Conservation (phyloP, 768 basidiomycete genomes). For the Amanita inopinata region DNA sequence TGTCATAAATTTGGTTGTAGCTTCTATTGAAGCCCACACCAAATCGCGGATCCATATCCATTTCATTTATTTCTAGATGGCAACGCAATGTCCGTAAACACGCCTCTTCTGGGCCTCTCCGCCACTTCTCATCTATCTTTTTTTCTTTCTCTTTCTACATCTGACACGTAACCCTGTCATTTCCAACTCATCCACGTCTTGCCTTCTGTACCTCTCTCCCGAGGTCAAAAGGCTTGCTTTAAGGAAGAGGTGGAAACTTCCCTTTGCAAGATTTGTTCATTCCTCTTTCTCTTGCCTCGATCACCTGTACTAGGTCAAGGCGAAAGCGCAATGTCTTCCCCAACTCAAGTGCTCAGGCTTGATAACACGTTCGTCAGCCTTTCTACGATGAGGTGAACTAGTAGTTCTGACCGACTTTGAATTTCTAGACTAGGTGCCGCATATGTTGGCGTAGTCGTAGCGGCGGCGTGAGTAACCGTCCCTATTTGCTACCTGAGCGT, state of each 20-base stretch:
- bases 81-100: slow-evolving; percentile 1
- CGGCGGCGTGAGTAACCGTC: slow-evolving; percentile 32
- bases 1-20: not conserved
- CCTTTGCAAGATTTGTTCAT: too few relatives aligned
- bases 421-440: slow-evolving; percentile 36
- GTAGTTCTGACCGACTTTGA: not conserved
- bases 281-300: not conserved
- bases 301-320: too few relatives aligned
- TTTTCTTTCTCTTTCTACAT: slow-evolving; percentile 1
- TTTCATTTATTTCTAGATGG: slow-evolving; percentile 7
- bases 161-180: slow-evolving; percentile 6
- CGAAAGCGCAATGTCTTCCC: slow-evolving; percentile 5
- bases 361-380: slow-evolving; percentile 24
- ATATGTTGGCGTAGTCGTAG: slow-evolving; percentile 38
- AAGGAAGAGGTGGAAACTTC: not conserved
- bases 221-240: slow-evolving; percentile 2
- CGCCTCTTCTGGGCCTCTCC: slow-evolving; percentile 1
- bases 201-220: not conserved
- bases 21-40: slow-evolving; percentile 1
- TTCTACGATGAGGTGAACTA: not conserved
- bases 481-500: not conserved
- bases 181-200: not conserved
- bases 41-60: slow-evolving; percentile 6
- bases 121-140: slow-evolving; percentile 5
- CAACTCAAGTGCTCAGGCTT: slow-evolving; percentile 14